phyloP scores from a whole-genome alignment of 2,329 filamentous ascomycete genomes.

The Stagonosporopsis cucurbitacearum region DNA sequence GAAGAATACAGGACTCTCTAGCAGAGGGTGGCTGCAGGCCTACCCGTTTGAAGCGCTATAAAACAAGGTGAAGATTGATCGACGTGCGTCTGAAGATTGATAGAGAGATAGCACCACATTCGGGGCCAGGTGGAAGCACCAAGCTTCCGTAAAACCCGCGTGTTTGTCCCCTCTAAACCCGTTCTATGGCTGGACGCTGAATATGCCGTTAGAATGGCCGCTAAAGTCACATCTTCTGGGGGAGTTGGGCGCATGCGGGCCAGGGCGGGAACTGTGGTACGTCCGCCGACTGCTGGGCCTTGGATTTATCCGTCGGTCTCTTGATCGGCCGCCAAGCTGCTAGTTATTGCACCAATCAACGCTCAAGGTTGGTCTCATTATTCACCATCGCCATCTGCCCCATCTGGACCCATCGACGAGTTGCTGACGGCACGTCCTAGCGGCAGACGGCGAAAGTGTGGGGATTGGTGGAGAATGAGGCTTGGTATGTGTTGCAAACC shows the following conservation, averaged over 20 bases:
- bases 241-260: conserved; percentile 33
- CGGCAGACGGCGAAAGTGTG: conserved; percentile 15
- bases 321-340: conserved; percentile 16
- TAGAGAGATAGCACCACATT: conserved; percentile 44
- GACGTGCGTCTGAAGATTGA: conserved; percentile 41
- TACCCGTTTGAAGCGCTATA: conserved; percentile 38
- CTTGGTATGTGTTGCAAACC: conserved; percentile 14
- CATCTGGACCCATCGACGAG: conserved; percentile 31
- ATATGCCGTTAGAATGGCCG: conserved; percentile 44
- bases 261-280: conserved; percentile 28
- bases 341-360: conserved; percentile 44
- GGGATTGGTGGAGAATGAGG: conserved; percentile 43
- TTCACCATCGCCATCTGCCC: conserved; percentile 26
- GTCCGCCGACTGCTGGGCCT: conserved; percentile 33
- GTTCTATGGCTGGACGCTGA: conserved; percentile 50
- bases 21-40: conserved; percentile 29
- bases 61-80: conserved; percentile 38
- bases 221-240: conserved; percentile 36
- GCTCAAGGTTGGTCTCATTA: neutral
- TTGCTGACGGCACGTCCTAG: conserved; percentile 34
- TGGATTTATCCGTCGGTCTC: conserved; percentile 42
- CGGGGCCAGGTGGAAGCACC: conserved; percentile 36
- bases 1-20: conserved; percentile 35
- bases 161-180: conserved; percentile 35
- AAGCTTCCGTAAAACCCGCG: conserved; percentile 45